phyloP scores from a whole-genome alignment of 2,329 filamentous ascomycete genomes.

The Cladobotryum protrusum region DNA sequence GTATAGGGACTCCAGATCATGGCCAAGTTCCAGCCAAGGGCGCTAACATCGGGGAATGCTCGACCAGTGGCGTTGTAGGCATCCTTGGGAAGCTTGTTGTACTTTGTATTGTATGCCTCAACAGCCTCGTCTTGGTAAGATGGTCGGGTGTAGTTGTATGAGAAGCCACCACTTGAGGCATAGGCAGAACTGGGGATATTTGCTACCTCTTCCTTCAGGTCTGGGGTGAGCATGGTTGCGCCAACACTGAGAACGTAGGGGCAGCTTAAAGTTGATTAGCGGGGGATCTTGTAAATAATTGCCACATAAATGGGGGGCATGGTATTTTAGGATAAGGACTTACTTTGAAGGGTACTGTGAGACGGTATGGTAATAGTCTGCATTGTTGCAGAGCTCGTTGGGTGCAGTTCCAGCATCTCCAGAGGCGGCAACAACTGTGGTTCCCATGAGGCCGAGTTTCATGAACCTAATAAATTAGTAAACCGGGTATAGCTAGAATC shows the following conservation, averaged over 20 bases:
- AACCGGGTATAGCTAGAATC: not conserved
- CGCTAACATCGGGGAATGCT: not conserved
- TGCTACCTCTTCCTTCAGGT: not conserved
- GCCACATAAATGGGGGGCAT: no score
- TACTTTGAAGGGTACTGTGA: conserved; percentile 1
- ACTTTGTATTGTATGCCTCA: not conserved
- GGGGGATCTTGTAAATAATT: no score
- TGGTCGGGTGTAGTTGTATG: not conserved
- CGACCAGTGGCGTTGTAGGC: not conserved
- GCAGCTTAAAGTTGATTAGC: not conserved
- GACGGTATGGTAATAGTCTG: not conserved
- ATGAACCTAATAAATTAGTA: not conserved
- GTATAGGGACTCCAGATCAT: not conserved
- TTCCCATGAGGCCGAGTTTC: conserved; percentile 1
- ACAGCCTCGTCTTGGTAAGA: not conserved
- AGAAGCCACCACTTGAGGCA: not conserved
- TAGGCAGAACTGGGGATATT: not conserved
- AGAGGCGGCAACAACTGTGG: not conserved
- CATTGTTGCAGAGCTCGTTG: not conserved
- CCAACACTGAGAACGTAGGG: not conserved
- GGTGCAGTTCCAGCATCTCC: not conserved
- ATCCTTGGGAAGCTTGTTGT: not conserved
- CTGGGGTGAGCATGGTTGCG: not conserved
- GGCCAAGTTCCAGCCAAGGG: not conserved
- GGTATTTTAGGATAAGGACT: not conserved